phyloP scores from a whole-genome alignment of 73 alveolate species.

The Strombidium stylifer region DNA sequence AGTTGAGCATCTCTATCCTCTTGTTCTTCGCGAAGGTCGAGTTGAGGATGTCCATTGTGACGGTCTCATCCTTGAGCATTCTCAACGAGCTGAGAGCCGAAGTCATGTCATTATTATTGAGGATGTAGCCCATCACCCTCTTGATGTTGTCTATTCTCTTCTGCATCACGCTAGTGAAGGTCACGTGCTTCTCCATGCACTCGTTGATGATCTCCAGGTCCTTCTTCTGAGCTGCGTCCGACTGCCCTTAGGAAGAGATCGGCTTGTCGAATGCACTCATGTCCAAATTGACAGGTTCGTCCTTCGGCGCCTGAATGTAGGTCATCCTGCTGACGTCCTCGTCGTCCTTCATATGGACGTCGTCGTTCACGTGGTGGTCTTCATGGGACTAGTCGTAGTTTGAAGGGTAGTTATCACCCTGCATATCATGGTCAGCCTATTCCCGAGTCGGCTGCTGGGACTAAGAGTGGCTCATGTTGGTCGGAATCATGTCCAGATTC shows the following conservation, averaged over 20 bases:
- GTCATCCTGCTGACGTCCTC: slow-evolving; percentile 17
- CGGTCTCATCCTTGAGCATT: slow-evolving; percentile 67
- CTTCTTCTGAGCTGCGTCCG: slow-evolving; percentile 12
- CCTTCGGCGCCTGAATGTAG: slow-evolving; percentile 20
- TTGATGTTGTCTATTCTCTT: slow-evolving; percentile 33
- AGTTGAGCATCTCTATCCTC: slow-evolving; percentile 38
- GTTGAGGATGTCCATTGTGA: slow-evolving; percentile 55
- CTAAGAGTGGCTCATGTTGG: too few relatives aligned
- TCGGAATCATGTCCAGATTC: slow-evolving; percentile 28
- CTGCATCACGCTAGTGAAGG: slow-evolving; percentile 22
- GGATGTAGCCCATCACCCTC: slow-evolving; percentile 47
- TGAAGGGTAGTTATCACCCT: not conserved
- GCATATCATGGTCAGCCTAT: not conserved
- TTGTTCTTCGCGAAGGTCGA: slow-evolving; percentile 48
- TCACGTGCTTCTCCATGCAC: slow-evolving; percentile 20
- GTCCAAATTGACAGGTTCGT: slow-evolving; percentile 34
- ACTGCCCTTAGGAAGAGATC: not conserved
- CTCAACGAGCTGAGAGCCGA: slow-evolving; percentile 52
- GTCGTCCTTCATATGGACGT: slow-evolving; percentile 14
- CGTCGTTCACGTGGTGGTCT: not conserved
- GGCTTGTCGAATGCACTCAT: slow-evolving; percentile 8
- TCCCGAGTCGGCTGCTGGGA: not conserved
- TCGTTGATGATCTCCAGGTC: slow-evolving; percentile 39
- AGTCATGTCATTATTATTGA: slow-evolving; percentile 35
- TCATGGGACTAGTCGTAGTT: not conserved